phyloP scores from a whole-genome alignment of 1,284 basidiomycete species.

The Phaffia rhodozyma region DNA sequence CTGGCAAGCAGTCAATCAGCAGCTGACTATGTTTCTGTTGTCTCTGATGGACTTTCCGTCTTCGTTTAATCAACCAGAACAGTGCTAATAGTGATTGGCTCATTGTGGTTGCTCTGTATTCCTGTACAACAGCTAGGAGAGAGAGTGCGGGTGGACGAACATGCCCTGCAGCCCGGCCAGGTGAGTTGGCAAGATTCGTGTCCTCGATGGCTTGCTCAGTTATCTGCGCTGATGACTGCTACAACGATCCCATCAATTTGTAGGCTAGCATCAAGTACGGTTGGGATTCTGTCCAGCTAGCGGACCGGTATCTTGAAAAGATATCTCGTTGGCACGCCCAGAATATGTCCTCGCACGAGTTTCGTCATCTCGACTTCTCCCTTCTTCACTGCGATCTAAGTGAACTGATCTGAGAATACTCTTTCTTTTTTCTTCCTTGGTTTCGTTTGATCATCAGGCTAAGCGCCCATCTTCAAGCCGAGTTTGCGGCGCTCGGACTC shows the following conservation, averaged over 20 bases:
- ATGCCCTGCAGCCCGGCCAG: slow-evolving; percentile 80
- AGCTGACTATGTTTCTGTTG: neutral
- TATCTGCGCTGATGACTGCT: neutral
- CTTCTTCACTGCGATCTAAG: neutral
- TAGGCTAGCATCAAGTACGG: slow-evolving; percentile 78
- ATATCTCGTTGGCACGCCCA: slow-evolving; percentile 51
- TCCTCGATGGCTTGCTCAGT: neutral
- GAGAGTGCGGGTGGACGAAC: slow-evolving; percentile 75
- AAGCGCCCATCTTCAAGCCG: slow-evolving; percentile 45
- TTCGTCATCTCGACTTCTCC: slow-evolving; percentile 31
- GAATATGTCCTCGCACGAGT: slow-evolving; percentile 60
- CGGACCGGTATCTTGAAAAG: slow-evolving; percentile 60
- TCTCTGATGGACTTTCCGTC: neutral
- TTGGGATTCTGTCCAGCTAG: slow-evolving; percentile 73
- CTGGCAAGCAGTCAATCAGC: no score
- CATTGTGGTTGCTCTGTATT: slow-evolving; percentile 60
- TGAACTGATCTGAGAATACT: neutral
- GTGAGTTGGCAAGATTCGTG: slow-evolving; percentile 36
- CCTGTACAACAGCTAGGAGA: slow-evolving; percentile 55
- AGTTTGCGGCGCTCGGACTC: slow-evolving; percentile 59
- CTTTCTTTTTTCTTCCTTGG: neutral
- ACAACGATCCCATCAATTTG: neutral
- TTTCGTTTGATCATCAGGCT: slow-evolving; percentile 40
- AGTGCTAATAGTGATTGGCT: slow-evolving; percentile 49
- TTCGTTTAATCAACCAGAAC: slow-evolving; percentile 35